Evolutionary conservation across 352 stramenopile genomes (phyloP), one percentile per base, ranked within the genome.

Genomic region (Phytophthora tentaculata): DNA sequence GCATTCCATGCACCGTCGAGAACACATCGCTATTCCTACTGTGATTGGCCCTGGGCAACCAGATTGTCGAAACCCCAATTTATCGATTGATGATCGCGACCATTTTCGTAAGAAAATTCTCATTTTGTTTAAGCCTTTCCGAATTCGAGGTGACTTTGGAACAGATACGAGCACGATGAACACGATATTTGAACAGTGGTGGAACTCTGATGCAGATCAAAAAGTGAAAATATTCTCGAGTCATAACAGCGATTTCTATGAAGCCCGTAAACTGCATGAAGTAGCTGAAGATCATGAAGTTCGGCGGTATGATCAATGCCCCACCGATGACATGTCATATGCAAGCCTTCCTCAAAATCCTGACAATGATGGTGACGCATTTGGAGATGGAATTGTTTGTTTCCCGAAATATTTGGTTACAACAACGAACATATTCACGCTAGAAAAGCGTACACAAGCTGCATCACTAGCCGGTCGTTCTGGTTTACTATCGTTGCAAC

Each of bases 381-480:
- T 57, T 45, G 29, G 29, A 32, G 29, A 57, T 45, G 50, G 29
- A 29, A 57, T 57, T 19, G 50, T 19, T 45, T 45, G n/a, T 20
- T 47, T 57, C 29, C 50, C 29, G 3, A 47, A 20, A 19, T 57
- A 32, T 57, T 29, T 28, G 28, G 17, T 57, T 19, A 45, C 50
- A 14, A 53, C 23, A 0, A 53, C 3, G 12, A 37, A 37, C 1
- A 16, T 53, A 37, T 13, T 20, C 32, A 3, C 32, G 24, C 10
- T 53, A 17, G 35, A 43, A 43, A 43, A 6, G 35, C 17, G 35
- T 4, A n/a, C 35, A 17, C 14, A 12, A 43, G 17, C 35, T 17
- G 8, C 35, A 12, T 43, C 14, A 17, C 2, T 43, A 17, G 35
- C 8, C 3, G 35, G 14, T 12, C 3, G 14, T 43, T 43, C 35